These are phyloP conservation scores for Neurospora sp. DNA, from an alignment of 495 filamentous ascomycete genomes.

Conservation along the genomic window DNA sequence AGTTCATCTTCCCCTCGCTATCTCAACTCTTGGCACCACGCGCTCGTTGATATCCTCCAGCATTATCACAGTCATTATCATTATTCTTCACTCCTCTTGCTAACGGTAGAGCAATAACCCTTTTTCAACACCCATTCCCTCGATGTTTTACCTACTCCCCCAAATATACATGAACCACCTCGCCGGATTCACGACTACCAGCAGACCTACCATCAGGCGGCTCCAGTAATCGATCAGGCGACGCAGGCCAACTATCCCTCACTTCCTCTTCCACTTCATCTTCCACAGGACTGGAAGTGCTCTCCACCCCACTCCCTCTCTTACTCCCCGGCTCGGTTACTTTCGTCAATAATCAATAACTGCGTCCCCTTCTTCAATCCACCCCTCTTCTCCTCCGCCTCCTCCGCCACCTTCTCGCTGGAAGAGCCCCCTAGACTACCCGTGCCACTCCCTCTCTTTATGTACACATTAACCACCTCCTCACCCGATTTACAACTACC, in stretches of 20 bases:
- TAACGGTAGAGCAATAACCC: background rate
- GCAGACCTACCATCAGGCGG: background rate
- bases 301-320: background rate
- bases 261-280: background rate
- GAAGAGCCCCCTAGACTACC: too few relatives aligned
- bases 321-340: background rate
- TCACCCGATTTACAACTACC: too few relatives aligned
- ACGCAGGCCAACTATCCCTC: background rate
- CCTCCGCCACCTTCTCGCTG: too few relatives aligned
- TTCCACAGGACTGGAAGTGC: too few relatives aligned
- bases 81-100: background rate
- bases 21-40: background rate
- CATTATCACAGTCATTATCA: background rate
- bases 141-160: background rate
- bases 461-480: too few relatives aligned
- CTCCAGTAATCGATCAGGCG: background rate
- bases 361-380: background rate
- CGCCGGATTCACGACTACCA: background rate
- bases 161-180: background rate
- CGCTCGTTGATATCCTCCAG: background rate
- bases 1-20: background rate
- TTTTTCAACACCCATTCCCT: background rate
- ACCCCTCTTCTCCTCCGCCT: too few relatives aligned
- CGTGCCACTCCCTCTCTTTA: too few relatives aligned
- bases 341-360: background rate